These are phyloP conservation scores for Aspergillus baeticus DNA, from an alignment of 495 filamentous ascomycete genomes.

Conservation along the genomic window DNA sequence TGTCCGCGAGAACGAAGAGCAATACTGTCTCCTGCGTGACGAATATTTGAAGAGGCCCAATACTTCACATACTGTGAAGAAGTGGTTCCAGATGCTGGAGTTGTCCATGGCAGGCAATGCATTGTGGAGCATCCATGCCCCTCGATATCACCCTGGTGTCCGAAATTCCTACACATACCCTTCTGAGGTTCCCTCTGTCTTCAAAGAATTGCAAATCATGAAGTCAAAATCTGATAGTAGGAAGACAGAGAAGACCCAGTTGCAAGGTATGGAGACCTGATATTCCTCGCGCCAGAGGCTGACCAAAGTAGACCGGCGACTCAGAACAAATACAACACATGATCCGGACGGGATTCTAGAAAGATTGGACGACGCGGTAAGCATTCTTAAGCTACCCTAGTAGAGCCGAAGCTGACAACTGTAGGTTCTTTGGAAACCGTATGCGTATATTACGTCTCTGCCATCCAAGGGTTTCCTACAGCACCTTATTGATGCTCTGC, in stretches of 20 bases:
- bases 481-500: background rate
- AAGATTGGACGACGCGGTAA: background rate
- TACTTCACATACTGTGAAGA: background rate
- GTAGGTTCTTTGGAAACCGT: background rate
- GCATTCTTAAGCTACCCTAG: background rate
- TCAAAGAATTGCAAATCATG: background rate
- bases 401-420: background rate
- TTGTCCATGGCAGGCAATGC: background rate
- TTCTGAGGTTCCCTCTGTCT: background rate
- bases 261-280: background rate
- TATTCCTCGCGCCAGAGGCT: background rate
- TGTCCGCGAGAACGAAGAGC: background rate
- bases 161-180: background rate
- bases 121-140: background rate
- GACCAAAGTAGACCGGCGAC: background rate
- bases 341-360: background rate
- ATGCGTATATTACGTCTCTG: background rate
- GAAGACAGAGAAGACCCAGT: background rate
- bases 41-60: background rate
- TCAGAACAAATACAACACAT: background rate
- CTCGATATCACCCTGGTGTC: background rate
- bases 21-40: background rate
- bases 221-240: background rate
- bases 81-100: background rate
- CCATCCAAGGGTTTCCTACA: background rate